Base-by-base conservation (phyloP, 306 rosid genomes). In the Trifolium fragiferum region DNA sequence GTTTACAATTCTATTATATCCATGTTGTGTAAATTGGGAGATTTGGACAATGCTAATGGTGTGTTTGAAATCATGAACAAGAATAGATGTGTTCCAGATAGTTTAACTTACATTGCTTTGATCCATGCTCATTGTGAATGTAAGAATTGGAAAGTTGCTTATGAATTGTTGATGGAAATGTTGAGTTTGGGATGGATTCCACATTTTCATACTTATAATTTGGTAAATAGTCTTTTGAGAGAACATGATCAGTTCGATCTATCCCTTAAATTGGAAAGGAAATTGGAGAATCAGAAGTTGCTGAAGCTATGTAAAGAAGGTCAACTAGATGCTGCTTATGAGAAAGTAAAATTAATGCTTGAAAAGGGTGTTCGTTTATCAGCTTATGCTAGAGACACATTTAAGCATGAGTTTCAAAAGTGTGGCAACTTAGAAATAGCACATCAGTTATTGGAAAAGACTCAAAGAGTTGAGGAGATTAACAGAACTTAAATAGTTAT, bases 11-110 rank as follows among this genome's bases (percentile, higher is more conserved):
- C 84, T 73, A 41, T 90, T 76, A 86, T 90, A 72, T 73, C 77
- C 47, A 81, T 88, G 92, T 68, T 88, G 15, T 90, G 96, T 78
- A 90, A 86, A 78, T 18, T 86, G 69, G 90, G 96, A 16, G 82
- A 76, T 69, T 76, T 88, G 73, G 82, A 74, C 55, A 74, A 67
- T 73, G 96, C 96, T 5, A 78, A 68, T 10, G 76, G 74, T 75
- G 89, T 90, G 15, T 88, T 81, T 53, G 84, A 84, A 74, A 80
- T 83, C 30, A 90, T 90, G 96, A 86, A 83, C 76, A 88, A 71
- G 82, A 84, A 88, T 16, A 73, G 92, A 64, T 86, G 96, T 33
- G 49, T 82, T 60, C 89, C 96, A 3, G 90, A 90, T 80, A 77
- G 76, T 79, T 64, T 80, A 27, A 90, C 92, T 4, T 90, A 86